Percentiles rank a stretch among this genome's conserved stretches.
These are phyloP conservation scores for Xylariaceae sp. DNA, from an alignment of 2,329 filamentous ascomycete genomes.

Conservation along the genomic window DNA sequence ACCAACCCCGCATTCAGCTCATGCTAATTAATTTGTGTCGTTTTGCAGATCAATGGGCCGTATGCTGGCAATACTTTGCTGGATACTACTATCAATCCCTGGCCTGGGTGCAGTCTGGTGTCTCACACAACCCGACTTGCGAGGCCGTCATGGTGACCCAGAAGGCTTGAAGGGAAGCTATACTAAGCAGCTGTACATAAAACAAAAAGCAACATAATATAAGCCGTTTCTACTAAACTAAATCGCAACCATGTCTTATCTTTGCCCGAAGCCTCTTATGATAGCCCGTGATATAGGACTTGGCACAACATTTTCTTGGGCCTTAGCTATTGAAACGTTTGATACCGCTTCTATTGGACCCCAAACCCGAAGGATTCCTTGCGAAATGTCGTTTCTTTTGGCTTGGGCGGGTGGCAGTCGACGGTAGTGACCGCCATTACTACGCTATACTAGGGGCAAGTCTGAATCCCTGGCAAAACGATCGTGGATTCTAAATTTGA, in stretches of 20 bases:
- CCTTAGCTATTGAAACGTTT: neutral
- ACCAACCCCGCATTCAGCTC: neutral
- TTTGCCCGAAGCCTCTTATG: neutral
- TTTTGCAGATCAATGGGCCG: slow-evolving; percentile 30
- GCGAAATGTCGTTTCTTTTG: too few species aligned
- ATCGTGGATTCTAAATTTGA: too few species aligned
- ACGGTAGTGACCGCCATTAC: too few species aligned
- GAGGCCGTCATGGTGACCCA: slow-evolving; percentile 30
- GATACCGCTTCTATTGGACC: too few species aligned
- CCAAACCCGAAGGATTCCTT: too few species aligned
- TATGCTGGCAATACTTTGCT: slow-evolving; percentile 32
- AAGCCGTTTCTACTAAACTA: neutral
- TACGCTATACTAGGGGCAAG: too few species aligned
- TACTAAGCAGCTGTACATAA: neutral
- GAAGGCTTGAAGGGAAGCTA: slow-evolving; percentile 7
- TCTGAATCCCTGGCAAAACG: too few species aligned
- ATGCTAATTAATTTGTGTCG: neutral
- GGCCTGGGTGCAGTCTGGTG: slow-evolving; percentile 27
- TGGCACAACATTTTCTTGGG: neutral
- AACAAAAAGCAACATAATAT: neutral
- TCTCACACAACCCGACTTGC: slow-evolving; percentile 35
- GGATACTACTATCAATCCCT: slow-evolving; percentile 34
- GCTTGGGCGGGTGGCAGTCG: too few species aligned
- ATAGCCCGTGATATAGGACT: neutral
- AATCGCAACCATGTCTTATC: too few species aligned